Percentiles rank a stretch among this genome's conserved stretches.
These are phyloP conservation scores for Blastomyces gilchristii DNA, from an alignment of 2,329 filamentous ascomycete species.

Conservation along the genomic window DNA sequence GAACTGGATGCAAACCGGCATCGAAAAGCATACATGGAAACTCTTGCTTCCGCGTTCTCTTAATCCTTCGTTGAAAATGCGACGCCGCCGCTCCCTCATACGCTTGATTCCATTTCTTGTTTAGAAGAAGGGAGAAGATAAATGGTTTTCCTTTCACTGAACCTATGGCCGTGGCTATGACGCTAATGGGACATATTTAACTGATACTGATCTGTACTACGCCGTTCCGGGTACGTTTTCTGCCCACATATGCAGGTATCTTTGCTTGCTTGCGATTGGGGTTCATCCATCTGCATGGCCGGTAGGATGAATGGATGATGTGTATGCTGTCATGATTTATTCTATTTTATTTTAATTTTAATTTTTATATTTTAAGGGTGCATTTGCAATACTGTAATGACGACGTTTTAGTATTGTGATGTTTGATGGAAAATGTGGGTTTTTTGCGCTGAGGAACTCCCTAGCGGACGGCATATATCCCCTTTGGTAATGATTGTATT, in stretches of 20 bases:
- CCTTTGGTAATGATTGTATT: not conserved
- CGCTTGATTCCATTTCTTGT: not conserved
- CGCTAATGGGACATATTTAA: not conserved
- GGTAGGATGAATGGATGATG: not conserved
- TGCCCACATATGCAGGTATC: not conserved
- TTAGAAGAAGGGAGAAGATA: not conserved
- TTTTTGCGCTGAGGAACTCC: not conserved
- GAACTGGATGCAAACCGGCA: constrained; percentile 71
- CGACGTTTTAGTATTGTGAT: not conserved
- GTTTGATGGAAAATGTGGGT: not conserved
- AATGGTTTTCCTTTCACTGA: not conserved
- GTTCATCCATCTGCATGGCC: not conserved
- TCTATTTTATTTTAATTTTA: no score
- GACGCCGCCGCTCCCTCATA: not conserved
- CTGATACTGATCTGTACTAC: not conserved
- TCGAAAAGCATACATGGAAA: constrained; percentile 64
- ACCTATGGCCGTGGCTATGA: not conserved
- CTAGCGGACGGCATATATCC: not conserved
- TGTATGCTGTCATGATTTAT: not conserved
- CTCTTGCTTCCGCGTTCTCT: not conserved
- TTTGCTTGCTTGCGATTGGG: not conserved
- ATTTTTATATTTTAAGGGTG: not conserved
- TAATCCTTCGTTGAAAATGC: not conserved
- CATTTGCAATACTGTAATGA: not conserved
- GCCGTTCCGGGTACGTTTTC: not conserved